Evolutionary conservation across 2,329 filamentous ascomycete species (phyloP).

Genomic region (Xylaria sp.): DNA sequence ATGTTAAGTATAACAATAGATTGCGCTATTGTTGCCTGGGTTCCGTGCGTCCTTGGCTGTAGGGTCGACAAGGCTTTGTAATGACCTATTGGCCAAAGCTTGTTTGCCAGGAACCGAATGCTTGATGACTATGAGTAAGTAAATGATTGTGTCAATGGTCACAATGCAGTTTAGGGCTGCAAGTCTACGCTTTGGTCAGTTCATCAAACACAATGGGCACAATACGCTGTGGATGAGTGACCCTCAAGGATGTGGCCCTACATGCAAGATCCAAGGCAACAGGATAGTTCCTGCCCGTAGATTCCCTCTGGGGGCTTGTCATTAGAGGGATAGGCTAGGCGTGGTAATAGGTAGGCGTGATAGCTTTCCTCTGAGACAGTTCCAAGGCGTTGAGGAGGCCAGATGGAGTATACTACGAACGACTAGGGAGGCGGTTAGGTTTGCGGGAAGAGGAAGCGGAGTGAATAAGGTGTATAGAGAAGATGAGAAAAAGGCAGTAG

Average conservation of each 20-base stretch:
- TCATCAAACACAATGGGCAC: not conserved
- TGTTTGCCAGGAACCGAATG: slow-evolving; percentile 19
- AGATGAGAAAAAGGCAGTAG: slow-evolving; percentile 1
- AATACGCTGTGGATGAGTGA: not conserved
- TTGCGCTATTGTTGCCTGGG: not conserved
- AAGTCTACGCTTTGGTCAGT: slow-evolving; percentile 21
- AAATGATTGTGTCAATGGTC: slow-evolving; percentile 19
- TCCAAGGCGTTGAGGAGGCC: not conserved
- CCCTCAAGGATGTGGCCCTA: not conserved
- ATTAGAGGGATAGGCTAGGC: not conserved
- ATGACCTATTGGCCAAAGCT: slow-evolving; percentile 26
- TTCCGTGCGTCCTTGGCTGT: slow-evolving; percentile 13
- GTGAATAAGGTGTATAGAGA: slow-evolving; percentile 20
- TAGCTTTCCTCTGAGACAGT: not conserved
- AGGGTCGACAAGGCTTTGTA: slow-evolving; percentile 5
- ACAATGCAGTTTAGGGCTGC: slow-evolving; percentile 9
- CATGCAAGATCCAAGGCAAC: not conserved
- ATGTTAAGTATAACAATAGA: slow-evolving; percentile 25
- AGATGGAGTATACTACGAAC: slow-evolving; percentile 23
- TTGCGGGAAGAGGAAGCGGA: not conserved
- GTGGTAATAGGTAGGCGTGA: slow-evolving; percentile 3
- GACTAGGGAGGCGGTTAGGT: slow-evolving; percentile 7
- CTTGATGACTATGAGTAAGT: slow-evolving; percentile 22
- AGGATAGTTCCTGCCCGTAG: not conserved
- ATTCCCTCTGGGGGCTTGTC: not conserved